phyloP scores from a whole-genome alignment of 2,329 filamentous ascomycete species.

The Dothideomycetes sp. region DNA sequence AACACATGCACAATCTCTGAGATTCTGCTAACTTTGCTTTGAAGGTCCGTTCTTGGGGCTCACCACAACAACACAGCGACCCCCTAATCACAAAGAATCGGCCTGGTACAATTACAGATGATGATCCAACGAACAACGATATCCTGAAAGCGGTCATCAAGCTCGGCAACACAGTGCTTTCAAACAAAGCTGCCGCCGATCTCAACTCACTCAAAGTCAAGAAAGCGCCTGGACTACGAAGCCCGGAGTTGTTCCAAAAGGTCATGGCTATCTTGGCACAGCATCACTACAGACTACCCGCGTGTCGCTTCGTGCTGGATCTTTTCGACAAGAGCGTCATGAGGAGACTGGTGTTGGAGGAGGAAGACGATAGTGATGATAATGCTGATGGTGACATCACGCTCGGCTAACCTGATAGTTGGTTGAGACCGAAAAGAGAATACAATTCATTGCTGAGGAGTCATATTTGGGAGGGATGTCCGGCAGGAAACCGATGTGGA shows the following conservation, averaged over 20 bases:
- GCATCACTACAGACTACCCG: conserved; percentile 79
- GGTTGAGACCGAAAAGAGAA: too few species aligned
- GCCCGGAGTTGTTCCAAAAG: conserved; percentile 70
- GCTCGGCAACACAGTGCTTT: conserved; percentile 85
- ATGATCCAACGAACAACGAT: conserved; percentile 56
- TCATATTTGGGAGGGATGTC: too few species aligned
- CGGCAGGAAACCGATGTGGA: too few species aligned
- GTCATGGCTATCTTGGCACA: conserved; percentile 77
- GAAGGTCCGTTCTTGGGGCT: conserved; percentile 32
- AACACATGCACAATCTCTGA: not conserved
- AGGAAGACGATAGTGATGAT: conserved; percentile 38
- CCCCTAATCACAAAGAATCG: not conserved
- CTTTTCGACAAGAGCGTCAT: conserved; percentile 88
- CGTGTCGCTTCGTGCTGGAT: conserved; percentile 84
- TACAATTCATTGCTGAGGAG: too few species aligned
- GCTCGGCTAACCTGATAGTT: too few species aligned
- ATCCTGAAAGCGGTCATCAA: conserved; percentile 81
- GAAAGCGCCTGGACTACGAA: conserved; percentile 65
- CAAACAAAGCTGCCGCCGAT: conserved; percentile 76
- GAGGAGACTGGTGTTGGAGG: conserved; percentile 71
- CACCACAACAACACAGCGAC: not conserved
- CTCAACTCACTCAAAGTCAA: conserved; percentile 65
- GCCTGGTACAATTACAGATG: conserved; percentile 15
- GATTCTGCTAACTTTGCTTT: conserved; percentile 1
- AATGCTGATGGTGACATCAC: not conserved